Evolutionary conservation across 306 rosid species (phyloP), one percentile per base, ranked within the genome.

Genomic region (Delonix regia): DNA sequence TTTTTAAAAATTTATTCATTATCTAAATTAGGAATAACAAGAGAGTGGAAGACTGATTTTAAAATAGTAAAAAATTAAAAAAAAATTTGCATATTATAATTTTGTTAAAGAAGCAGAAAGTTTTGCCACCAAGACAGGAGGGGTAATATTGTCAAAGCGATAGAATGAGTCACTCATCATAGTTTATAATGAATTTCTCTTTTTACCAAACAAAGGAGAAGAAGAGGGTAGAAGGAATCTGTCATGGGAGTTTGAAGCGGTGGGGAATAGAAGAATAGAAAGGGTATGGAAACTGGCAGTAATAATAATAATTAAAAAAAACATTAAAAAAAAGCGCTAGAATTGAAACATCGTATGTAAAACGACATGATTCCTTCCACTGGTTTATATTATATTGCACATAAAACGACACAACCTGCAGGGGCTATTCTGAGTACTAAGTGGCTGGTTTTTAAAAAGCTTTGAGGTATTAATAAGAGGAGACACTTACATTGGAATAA

Each of bases 201-300:
- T n/a, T 28, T 12, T 48, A 66, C 71, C 21, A 45, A 53, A 64
- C 59, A 27, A 53, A 4, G 52, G 39, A n/a, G 3, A 33, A 14
- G 15, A 11, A 42, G 33, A 70, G 69, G 53, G 45, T 15, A 24
- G 47, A 49, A 66, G 45, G 38, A 64, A 87, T 88, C 87, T 88
- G 80, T 86, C 51, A 67, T 86, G 67, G 90, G 80, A 87, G 91
- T 89, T 78, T 87, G 92, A 78, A 83, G 77, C 44, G 84, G 81
- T 62, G 74, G 34, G 77, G 81, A 86, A 80, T 87, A 85, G 92
- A 87, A 88, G 88, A 83, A 84, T 72, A 44, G 76, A 81, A 82
- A 77, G 78, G 81, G 85, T 81, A 83, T 86, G 76, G 77, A 81
- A 57, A 47, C 80, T 78, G 84, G 77, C 74, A 81, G 69, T 25